These are phyloP conservation scores for Paralagenidium karlingii DNA, from an alignment of 352 stramenopile genomes.

Conservation along the genomic window DNA sequence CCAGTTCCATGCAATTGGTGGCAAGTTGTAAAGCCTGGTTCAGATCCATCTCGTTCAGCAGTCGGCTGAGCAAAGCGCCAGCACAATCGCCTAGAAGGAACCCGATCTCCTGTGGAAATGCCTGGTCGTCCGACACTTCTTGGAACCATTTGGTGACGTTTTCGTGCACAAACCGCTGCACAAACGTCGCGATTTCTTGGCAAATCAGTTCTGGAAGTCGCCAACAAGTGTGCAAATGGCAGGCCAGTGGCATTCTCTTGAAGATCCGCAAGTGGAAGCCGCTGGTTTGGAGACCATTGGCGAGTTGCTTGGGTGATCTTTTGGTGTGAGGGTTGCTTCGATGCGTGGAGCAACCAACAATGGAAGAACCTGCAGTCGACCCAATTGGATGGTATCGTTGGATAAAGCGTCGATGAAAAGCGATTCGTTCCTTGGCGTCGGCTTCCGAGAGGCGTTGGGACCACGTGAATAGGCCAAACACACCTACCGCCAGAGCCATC, in stretches of 20 bases:
- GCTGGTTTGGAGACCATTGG: background rate
- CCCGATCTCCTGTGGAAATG: conserved; percentile 51
- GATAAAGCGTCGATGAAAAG: too few species aligned
- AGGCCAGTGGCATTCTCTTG: conserved; percentile 45
- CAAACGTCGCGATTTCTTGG: conserved; percentile 42
- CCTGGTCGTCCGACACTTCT: conserved; percentile 36
- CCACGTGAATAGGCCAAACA: too few species aligned
- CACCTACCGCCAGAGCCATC: too few species aligned
- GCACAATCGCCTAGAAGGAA: conserved; percentile 53
- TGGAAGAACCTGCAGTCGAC: too few species aligned
- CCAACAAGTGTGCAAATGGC: conserved; percentile 47
- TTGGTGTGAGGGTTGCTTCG: too few species aligned
- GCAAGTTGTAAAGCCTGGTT: conserved; percentile 46
- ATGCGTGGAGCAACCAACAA: too few species aligned
- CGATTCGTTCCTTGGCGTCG: too few species aligned
- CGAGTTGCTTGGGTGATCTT: too few species aligned
- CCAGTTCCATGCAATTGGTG: conserved; percentile 43
- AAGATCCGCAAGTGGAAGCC: conserved; percentile 36
- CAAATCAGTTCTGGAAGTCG: conserved; percentile 34
- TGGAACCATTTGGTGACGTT: conserved; percentile 62
- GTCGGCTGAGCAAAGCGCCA: conserved; percentile 30
- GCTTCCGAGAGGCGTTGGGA: too few species aligned
- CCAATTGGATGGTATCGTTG: too few species aligned
- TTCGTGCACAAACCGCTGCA: conserved; percentile 31
- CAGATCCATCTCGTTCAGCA: conserved; percentile 50